A percentile compares a stretch with the other conserved stretches of the same genome.
These are phyloP conservation scores for Haplosporangium gracile DNA, from an alignment of 192 early-diverging fungal species.

Conservation along the genomic window DNA sequence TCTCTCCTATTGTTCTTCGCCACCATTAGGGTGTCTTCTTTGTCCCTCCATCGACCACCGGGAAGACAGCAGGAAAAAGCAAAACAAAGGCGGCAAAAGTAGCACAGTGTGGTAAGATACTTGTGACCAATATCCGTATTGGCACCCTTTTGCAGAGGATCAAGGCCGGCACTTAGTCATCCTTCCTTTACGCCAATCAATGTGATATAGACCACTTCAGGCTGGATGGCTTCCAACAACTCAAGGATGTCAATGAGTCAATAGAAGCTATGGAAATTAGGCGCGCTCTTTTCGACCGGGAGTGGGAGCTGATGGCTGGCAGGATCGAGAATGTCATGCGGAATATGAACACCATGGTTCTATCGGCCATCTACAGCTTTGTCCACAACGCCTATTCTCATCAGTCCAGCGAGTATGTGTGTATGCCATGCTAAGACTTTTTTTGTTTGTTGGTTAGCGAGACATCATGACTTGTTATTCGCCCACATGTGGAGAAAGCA, in stretches of 20 bases:
- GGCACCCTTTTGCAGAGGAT: too few relatives aligned
- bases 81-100: background rate
- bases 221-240: constrained; percentile 70
- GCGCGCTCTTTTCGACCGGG: constrained; percentile 60
- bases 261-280: constrained; percentile 64
- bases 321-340: constrained; percentile 62
- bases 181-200: background rate
- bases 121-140: background rate
- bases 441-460: background rate
- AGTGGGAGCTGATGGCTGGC: constrained; percentile 65
- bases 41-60: constrained; percentile 1
- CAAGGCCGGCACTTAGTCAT: background rate
- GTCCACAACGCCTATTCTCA: constrained; percentile 65
- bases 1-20: background rate
- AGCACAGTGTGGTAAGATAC: background rate
- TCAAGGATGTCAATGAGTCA: constrained; percentile 71
- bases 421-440: background rate
- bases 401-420: constrained; percentile 28
- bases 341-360: constrained; percentile 70
- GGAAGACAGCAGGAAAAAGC: background rate
- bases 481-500: background rate
- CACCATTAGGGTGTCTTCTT: constrained; percentile 13
- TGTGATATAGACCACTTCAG: constrained; percentile 26
- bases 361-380: constrained; percentile 72
- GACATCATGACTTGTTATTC: too few relatives aligned